Percentiles rank a stretch among this genome's conserved stretches.
Conservation (phyloP, 768 basidiomycete genomes). For the Suillus placidus region DNA sequence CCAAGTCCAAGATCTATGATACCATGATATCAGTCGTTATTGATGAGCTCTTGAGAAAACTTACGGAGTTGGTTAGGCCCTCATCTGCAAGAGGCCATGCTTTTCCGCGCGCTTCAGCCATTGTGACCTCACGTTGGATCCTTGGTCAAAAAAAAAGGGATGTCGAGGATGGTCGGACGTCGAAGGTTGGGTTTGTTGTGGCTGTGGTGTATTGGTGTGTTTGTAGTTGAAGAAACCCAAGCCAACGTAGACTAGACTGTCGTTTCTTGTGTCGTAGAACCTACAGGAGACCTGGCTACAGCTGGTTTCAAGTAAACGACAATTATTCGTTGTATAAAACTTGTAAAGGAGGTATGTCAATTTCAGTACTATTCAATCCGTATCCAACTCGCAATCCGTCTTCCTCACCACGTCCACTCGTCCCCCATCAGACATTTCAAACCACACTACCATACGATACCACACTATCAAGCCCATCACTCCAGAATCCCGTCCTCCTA, state of each 20-base stretch:
- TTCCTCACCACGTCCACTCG: constrained; percentile 56
- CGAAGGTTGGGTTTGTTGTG: neutral
- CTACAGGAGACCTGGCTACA: neutral
- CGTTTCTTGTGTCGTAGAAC: constrained; percentile 2
- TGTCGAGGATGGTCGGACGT: neutral
- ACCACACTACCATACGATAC: constrained; percentile 37
- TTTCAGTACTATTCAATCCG: constrained; percentile 33
- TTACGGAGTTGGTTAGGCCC: constrained; percentile 85
- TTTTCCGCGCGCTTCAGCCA: constrained; percentile 74
- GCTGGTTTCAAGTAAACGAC: neutral
- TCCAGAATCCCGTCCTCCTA: constrained; percentile 39
- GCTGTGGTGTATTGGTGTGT: constrained; percentile 8
- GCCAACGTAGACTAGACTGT: neutral
- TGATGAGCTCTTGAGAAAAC: constrained; percentile 26
- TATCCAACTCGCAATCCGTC: constrained; percentile 61
- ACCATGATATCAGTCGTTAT: constrained; percentile 1
- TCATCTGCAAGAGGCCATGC: constrained; percentile 90
- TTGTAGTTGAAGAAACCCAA: constrained; percentile 8
- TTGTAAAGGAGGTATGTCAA: constrained; percentile 37
- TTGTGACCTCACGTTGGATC: constrained; percentile 85
- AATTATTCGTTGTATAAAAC: neutral
- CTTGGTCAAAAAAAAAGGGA: constrained; percentile 61
- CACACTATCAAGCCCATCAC: constrained; percentile 50
- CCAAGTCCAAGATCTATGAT: constrained; percentile 86
- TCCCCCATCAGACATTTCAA: constrained; percentile 56